These are phyloP conservation scores for Sinapis alba DNA, from an alignment of 441 rosid species.

Conservation along the genomic window DNA sequence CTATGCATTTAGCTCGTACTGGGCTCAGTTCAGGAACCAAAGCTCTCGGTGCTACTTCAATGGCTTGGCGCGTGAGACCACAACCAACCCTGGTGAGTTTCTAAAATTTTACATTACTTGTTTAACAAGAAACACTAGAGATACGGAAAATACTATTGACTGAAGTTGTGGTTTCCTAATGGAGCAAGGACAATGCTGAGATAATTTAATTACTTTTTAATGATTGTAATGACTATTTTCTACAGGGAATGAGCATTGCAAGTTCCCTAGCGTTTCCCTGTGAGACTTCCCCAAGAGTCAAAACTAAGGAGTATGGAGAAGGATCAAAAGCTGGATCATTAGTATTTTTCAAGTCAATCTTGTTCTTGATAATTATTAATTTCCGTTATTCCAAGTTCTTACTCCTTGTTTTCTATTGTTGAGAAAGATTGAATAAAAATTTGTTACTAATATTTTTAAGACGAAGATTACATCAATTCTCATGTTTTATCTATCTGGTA, in stretches of 20 bases:
- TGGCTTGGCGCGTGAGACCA: slow-evolving; percentile 68
- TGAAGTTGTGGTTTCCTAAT: not conserved
- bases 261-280: slow-evolving; percentile 58
- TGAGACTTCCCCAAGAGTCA: slow-evolving; percentile 35
- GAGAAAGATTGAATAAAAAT: slow-evolving; percentile 17
- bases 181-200: not conserved
- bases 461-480: not conserved
- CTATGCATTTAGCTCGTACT: slow-evolving; percentile 77
- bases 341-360: slow-evolving; percentile 7
- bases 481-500: not conserved
- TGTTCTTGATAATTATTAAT: slow-evolving; percentile 20
- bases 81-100: slow-evolving; percentile 59
- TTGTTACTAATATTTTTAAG: not conserved
- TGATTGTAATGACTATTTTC: not conserved
- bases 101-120: not conserved
- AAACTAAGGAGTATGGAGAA: not conserved
- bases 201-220: not conserved
- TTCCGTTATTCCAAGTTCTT: not conserved
- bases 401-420: slow-evolving; percentile 11
- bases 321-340: slow-evolving; percentile 27
- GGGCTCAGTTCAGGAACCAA: slow-evolving; percentile 57
- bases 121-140: not conserved
- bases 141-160: not conserved
- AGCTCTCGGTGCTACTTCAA: slow-evolving; percentile 67
- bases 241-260: slow-evolving; percentile 57